Percentiles rank a stretch among this genome's conserved stretches.
phyloP scores from a whole-genome alignment of 306 rosid genomes.

The Sicyos edulis region DNA sequence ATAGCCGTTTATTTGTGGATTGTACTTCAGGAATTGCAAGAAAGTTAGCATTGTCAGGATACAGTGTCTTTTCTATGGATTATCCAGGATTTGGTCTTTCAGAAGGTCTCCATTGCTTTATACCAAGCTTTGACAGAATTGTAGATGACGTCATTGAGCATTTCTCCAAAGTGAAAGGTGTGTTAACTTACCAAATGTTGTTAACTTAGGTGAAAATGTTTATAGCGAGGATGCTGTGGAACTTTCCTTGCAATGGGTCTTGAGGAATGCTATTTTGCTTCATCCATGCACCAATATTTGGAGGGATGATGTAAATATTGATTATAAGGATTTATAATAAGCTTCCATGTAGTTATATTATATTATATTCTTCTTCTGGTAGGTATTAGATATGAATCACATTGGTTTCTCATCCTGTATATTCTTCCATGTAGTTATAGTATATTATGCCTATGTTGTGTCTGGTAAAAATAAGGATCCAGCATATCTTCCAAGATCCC shows the following conservation, averaged over 20 bases:
- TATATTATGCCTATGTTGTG: no score
- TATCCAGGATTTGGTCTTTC: slow-evolving; percentile 97
- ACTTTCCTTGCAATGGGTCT: not conserved
- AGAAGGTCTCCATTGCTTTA: slow-evolving; percentile 77
- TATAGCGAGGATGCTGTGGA: not conserved
- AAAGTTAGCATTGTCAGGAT: slow-evolving; percentile 64
- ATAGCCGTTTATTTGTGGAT: not conserved
- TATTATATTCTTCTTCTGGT: not conserved
- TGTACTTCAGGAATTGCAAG: slow-evolving; percentile 67
- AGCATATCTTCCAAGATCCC: not conserved
- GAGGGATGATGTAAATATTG: not conserved
- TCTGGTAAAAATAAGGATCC: not conserved
- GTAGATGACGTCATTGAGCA: slow-evolving; percentile 80
- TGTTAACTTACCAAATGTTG: not conserved
- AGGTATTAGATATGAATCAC: not conserved
- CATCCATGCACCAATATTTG: not conserved
- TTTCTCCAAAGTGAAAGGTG: slow-evolving; percentile 72
- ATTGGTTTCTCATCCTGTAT: not conserved
- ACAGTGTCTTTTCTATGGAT: slow-evolving; percentile 88
- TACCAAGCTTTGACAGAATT: slow-evolving; percentile 60
- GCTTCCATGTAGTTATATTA: not conserved
- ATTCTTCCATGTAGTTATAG: no score
- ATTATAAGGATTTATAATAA: not conserved
- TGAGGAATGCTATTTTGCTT: slow-evolving; percentile 6
- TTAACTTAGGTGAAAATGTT: not conserved